These are phyloP conservation scores for Metschnikowia chrysomelidarum DNA, from an alignment of 805 yeast species.

Conservation along the genomic window DNA sequence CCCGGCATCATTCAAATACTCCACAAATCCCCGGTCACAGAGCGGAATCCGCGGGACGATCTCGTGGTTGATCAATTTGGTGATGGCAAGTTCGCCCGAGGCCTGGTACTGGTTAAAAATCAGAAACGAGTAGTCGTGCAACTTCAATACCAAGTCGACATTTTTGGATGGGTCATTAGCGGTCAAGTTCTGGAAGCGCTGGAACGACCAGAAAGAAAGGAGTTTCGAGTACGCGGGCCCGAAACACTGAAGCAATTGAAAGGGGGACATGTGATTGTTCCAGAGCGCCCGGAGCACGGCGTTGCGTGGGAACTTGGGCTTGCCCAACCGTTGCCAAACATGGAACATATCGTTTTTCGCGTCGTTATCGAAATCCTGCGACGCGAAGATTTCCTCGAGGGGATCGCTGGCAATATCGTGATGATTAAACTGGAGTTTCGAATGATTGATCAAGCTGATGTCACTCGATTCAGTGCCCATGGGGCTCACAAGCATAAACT, in stretches of 20 bases:
- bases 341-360: constrained; percentile 16
- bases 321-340: constrained; percentile 35
- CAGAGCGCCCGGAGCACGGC: constrained; percentile 32
- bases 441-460: constrained; percentile 32
- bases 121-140: constrained; percentile 41
- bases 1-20: constrained; percentile 23
- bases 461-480: constrained; percentile 44
- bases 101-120: constrained; percentile 44
- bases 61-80: constrained; percentile 40
- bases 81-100: constrained; percentile 43
- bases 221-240: constrained; percentile 43
- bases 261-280: constrained; percentile 39
- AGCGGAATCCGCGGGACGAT: constrained; percentile 38
- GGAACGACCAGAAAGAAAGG: constrained; percentile 42
- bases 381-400: constrained; percentile 28
- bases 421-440: constrained; percentile 31
- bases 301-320: constrained; percentile 37
- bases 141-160: constrained; percentile 28
- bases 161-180: constrained; percentile 15
- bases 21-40: constrained; percentile 37
- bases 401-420: constrained; percentile 37
- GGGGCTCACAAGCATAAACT: constrained; percentile 36
- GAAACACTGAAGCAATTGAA: constrained; percentile 34
- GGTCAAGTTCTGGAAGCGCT: constrained; percentile 33
- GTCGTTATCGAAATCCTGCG: constrained; percentile 20